A percentile compares a stretch with the other conserved stretches of the same genome.
Conservation (phyloP, 805 yeast species). For the Yamadazyma phyllophila region DNA sequence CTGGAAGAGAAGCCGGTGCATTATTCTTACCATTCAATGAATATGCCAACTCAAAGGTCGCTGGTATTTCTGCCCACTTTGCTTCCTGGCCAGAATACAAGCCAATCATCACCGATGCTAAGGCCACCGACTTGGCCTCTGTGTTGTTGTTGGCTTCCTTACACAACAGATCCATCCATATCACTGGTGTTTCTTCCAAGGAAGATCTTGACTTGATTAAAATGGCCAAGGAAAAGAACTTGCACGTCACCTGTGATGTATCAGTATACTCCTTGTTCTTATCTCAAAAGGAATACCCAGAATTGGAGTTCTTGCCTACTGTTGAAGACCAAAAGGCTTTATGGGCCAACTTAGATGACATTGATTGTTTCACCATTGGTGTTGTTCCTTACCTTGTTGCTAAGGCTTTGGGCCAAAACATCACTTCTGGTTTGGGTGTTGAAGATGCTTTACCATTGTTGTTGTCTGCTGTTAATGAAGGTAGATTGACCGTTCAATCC, state of each 20-base stretch:
- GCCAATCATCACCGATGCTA: slow-evolving; percentile 90
- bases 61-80: slow-evolving; percentile 77
- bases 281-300: slow-evolving; percentile 68
- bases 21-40: slow-evolving; percentile 79
- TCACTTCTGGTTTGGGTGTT: slow-evolving; percentile 73
- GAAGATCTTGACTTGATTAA: slow-evolving; percentile 81
- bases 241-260: slow-evolving; percentile 88
- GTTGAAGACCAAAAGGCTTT: slow-evolving; percentile 75
- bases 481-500: slow-evolving; percentile 68
- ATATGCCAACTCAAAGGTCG: slow-evolving; percentile 63
- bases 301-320: slow-evolving; percentile 73
- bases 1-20: slow-evolving; percentile 68
- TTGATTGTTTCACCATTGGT: slow-evolving; percentile 90
- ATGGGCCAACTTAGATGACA: slow-evolving; percentile 68
- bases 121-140: slow-evolving; percentile 89
- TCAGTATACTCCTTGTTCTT: slow-evolving; percentile 76
- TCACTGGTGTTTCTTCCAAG: slow-evolving; percentile 77
- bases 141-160: slow-evolving; percentile 84
- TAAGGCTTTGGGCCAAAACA: slow-evolving; percentile 55
- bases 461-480: slow-evolving; percentile 73
- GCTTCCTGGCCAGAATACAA: slow-evolving; percentile 80
- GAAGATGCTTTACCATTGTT: slow-evolving; percentile 80
- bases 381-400: slow-evolving; percentile 72
- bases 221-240: slow-evolving; percentile 79
- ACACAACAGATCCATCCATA: slow-evolving; percentile 80